Conservation (phyloP, 768 basidiomycete genomes). For the Boletus huronensis region DNA sequence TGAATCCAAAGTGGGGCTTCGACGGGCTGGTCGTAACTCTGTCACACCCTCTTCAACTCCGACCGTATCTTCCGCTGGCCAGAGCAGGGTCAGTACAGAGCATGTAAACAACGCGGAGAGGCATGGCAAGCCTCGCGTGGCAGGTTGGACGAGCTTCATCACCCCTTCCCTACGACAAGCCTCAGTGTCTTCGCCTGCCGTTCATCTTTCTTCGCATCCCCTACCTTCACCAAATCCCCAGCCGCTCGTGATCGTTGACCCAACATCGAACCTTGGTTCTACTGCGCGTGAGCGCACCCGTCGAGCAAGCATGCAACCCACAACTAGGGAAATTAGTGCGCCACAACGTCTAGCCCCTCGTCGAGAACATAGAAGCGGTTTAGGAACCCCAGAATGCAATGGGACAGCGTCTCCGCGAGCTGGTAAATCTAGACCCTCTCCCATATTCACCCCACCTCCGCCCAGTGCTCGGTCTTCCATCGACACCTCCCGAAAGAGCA, state of each 20-base stretch:
- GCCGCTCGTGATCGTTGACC: constrained; percentile 43
- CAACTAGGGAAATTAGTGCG: constrained; percentile 39
- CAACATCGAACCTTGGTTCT: constrained; percentile 48
- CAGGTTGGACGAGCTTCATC: constrained; percentile 56
- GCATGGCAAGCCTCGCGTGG: constrained; percentile 41
- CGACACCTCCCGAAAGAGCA: constrained; percentile 35
- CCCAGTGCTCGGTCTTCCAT: constrained; percentile 30
- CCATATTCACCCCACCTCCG: constrained; percentile 28
- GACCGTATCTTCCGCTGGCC: constrained; percentile 32
- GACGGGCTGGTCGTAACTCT: constrained; percentile 40
- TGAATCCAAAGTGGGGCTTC: constrained; percentile 52
- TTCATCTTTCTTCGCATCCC: constrained; percentile 61
- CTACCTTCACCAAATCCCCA: constrained; percentile 52
- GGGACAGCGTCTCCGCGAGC: constrained; percentile 32
- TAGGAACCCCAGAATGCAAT: constrained; percentile 23
- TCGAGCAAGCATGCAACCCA: constrained; percentile 36
- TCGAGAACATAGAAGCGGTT: constrained; percentile 28
- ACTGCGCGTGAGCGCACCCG: constrained; percentile 45
- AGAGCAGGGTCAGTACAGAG: constrained; percentile 23
- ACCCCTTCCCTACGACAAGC: constrained; percentile 66
- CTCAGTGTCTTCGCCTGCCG: constrained; percentile 71
- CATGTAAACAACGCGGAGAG: constrained; percentile 36
- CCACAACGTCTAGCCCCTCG: constrained; percentile 36
- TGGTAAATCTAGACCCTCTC: constrained; percentile 33
- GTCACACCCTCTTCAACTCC: constrained; percentile 39